phyloP scores from a whole-genome alignment of 2,329 filamentous ascomycete species.

The Atkinsonella hypoxylon region DNA sequence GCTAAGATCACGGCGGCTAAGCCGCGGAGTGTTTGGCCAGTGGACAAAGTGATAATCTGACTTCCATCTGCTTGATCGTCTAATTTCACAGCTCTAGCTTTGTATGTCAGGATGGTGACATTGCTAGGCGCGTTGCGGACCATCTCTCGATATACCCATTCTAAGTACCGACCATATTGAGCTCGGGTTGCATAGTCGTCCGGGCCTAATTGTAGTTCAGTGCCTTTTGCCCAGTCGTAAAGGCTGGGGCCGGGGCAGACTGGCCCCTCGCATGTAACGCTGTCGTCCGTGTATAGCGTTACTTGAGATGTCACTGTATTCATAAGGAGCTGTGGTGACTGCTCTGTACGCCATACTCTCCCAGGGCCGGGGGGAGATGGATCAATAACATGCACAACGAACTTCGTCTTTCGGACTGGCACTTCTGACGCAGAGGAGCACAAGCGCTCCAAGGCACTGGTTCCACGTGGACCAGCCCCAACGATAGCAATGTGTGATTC shows the following conservation, averaged over 20 bases:
- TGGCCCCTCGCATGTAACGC: conserved; percentile 4
- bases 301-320: conserved; percentile 7
- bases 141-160: conserved; percentile 4
- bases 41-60: conserved; percentile 3
- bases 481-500: conserved; percentile 5
- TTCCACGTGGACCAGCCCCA: conserved; percentile 5
- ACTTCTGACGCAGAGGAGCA: conserved; percentile 2
- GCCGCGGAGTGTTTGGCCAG: neutral
- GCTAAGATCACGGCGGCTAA: conserved; percentile 2
- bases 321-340: conserved; percentile 6
- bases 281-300: conserved; percentile 5
- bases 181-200: conserved; percentile 5
- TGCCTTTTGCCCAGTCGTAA: conserved; percentile 4
- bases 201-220: conserved; percentile 1
- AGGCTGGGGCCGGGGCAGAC: conserved; percentile 5
- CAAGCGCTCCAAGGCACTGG: conserved; percentile 5
- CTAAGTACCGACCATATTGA: conserved; percentile 4
- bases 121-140: conserved; percentile 1
- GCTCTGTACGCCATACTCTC: conserved; percentile 5
- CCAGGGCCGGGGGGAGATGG: conserved; percentile 2
- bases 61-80: neutral
- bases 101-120: neutral
- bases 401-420: neutral
- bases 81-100: neutral
- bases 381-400: conserved; percentile 4